These are phyloP conservation scores for Arabidopsis suecica DNA, from an alignment of 345 rosid species.

Conservation along the genomic window DNA sequence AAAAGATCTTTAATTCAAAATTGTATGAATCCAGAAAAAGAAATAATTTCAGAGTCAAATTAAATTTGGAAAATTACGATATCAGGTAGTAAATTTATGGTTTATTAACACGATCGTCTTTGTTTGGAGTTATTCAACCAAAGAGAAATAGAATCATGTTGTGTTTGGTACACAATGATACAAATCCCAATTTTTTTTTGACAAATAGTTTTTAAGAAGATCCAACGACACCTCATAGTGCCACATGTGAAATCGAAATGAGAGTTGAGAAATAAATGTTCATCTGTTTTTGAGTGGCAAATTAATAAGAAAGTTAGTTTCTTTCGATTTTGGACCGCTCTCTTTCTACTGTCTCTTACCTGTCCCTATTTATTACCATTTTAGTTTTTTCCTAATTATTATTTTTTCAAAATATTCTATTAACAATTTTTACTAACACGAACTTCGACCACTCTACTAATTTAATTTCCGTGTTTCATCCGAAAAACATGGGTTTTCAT, in stretches of 20 bases:
- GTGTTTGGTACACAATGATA: neutral
- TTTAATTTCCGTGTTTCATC: slow-evolving; percentile 10
- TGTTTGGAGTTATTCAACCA: slow-evolving; percentile 33
- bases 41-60: slow-evolving; percentile 1
- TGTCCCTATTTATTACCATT: slow-evolving; percentile 39
- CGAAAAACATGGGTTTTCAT: neutral
- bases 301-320: slow-evolving; percentile 32
- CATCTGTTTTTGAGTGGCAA: slow-evolving; percentile 37
- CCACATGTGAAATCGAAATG: slow-evolving; percentile 5
- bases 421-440: neutral
- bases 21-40: neutral
- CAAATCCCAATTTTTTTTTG: slow-evolving; percentile 22
- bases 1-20: neutral
- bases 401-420: neutral
- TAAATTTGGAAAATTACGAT: slow-evolving; percentile 26
- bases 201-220: slow-evolving; percentile 3
- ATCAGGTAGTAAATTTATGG: slow-evolving; percentile 27
- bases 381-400: slow-evolving; percentile 3
- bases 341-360: slow-evolving; percentile 38
- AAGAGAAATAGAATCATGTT: slow-evolving; percentile 21
- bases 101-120: neutral
- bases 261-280: slow-evolving; percentile 28
- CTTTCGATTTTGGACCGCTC: slow-evolving; percentile 37
- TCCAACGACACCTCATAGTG: slow-evolving; percentile 3
- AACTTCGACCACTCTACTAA: neutral